A percentile compares a stretch with the other conserved stretches of the same genome.
These are phyloP conservation scores for Salix purpurea DNA, from an alignment of 345 rosid genomes.

Conservation along the genomic window DNA sequence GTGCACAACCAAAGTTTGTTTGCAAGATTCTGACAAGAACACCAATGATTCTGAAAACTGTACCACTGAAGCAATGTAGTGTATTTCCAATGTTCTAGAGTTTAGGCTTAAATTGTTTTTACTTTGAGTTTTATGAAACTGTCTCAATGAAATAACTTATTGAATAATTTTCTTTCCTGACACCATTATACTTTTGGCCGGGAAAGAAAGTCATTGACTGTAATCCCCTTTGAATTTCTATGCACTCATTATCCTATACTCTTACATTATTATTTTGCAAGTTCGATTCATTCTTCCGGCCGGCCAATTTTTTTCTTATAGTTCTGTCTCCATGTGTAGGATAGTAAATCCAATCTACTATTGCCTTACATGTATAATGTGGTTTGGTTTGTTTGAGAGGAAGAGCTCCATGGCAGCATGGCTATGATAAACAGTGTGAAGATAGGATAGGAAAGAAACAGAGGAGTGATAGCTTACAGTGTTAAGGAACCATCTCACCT, in stretches of 20 bases:
- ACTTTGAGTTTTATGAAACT: background rate
- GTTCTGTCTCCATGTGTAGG: background rate
- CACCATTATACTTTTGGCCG: background rate
- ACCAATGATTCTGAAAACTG: conserved; percentile 7
- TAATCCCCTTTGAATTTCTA: background rate
- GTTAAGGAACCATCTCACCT: no score
- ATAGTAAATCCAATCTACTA: background rate
- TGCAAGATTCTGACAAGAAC: conserved; percentile 23
- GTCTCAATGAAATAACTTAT: background rate
- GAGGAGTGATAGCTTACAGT: background rate
- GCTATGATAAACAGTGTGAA: background rate
- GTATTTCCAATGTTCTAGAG: background rate
- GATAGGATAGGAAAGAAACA: background rate
- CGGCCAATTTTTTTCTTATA: background rate
- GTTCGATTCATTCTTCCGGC: no score
- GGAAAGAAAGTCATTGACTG: background rate
- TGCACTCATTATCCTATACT: background rate
- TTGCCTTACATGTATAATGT: background rate
- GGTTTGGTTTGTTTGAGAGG: background rate
- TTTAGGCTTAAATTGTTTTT: background rate
- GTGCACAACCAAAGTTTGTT: conserved; percentile 15
- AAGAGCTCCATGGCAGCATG: background rate
- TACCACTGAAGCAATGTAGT: conserved; percentile 1
- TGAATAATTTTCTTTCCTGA: background rate
- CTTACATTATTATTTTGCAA: background rate